phyloP scores from a whole-genome alignment of 208 protist genomes.

The Trypanosoma conorhini region DNA sequence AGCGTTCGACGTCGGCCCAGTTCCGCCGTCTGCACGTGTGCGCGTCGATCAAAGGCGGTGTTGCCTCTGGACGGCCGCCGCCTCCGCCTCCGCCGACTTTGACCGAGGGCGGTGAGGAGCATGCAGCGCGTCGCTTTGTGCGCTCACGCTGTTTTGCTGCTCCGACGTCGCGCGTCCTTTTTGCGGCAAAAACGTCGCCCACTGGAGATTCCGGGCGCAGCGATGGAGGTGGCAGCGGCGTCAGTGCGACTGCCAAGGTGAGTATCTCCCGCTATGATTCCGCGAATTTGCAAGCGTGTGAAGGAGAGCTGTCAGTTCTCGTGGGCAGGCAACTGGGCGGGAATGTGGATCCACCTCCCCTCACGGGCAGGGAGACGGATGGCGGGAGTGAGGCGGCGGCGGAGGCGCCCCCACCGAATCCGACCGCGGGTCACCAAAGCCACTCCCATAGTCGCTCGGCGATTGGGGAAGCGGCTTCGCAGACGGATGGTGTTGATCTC shows the following conservation, averaged over 20 bases:
- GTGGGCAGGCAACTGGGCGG: neutral
- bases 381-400: neutral
- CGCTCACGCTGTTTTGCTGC: neutral
- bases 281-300: neutral
- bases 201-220: neutral
- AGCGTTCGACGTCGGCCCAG: neutral
- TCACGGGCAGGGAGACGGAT: neutral
- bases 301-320: too few species aligned
- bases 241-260: neutral
- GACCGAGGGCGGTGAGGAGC: neutral
- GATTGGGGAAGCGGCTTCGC: neutral
- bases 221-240: neutral
- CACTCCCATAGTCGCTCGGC: neutral
- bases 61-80: neutral
- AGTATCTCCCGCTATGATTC: neutral
- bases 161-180: neutral
- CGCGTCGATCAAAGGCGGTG: neutral
- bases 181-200: neutral
- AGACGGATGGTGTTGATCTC: neutral
- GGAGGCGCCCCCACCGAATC: neutral
- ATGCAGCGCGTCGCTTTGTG: neutral
- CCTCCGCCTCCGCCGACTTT: conserved; percentile 13
- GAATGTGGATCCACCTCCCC: neutral
- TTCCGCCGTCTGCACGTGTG: conserved; percentile 9
- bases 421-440: neutral